Evolutionary conservation across 78 protist genomes (phyloP).

Genomic region (Diacronema lutheri): DNA sequence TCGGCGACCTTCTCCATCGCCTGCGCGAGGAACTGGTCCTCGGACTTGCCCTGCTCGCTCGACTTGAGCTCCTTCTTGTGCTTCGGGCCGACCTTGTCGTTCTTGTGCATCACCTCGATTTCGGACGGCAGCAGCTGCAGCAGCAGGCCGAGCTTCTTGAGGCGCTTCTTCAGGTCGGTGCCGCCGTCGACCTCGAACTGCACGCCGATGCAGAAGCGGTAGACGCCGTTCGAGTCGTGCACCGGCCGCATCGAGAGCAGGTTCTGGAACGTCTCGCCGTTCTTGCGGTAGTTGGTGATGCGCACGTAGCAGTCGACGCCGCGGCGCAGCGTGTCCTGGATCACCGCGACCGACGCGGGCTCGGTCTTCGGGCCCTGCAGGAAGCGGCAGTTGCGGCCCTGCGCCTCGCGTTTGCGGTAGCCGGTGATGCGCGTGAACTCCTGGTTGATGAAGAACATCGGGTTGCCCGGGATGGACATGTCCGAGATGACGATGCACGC

Average conservation of each 20-base stretch:
- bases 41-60: too few species aligned
- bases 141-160: neutral
- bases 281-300: constrained; percentile 18
- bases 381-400: constrained; percentile 34
- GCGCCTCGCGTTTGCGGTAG: neutral
- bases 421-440: neutral
- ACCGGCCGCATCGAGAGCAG: constrained; percentile 5
- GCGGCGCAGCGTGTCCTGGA: neutral
- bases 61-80: too few species aligned
- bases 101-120: too few species aligned
- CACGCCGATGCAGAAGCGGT: constrained; percentile 4
- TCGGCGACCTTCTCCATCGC: too few species aligned
- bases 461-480: constrained; percentile 20
- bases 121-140: neutral
- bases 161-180: neutral
- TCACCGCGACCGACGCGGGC: neutral
- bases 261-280: neutral
- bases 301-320: neutral
- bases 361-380: constrained; percentile 26
- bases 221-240: neutral
- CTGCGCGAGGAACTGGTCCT: too few species aligned
- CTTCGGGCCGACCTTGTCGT: too few species aligned
- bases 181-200: neutral
- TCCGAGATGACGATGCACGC: neutral
- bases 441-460: neutral